phyloP scores from a whole-genome alignment of 371 early-diverging fungal genomes.

The Vittaforma corneae region DNA sequence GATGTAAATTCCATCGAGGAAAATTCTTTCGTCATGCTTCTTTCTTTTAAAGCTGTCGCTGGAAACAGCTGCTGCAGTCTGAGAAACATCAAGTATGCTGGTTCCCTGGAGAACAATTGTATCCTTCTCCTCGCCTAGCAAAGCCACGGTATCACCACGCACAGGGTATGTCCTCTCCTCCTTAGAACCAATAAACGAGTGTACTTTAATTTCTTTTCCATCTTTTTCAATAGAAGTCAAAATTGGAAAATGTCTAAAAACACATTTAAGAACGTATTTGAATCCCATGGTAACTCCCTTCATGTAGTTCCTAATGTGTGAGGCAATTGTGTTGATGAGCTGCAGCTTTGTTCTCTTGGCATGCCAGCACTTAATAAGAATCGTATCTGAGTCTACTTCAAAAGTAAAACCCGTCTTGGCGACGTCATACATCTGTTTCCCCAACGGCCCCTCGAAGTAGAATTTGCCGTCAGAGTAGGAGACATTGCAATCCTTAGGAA shows the following conservation, averaged over 20 bases:
- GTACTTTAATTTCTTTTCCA: constrained; percentile 70
- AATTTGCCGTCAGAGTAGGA: constrained; percentile 45
- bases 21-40: constrained; percentile 95
- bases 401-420: constrained; percentile 84
- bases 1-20: constrained; percentile 78
- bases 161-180: constrained; percentile 73
- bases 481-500: constrained; percentile 58
- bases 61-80: constrained; percentile 77
- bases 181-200: constrained; percentile 98
- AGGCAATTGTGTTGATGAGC: constrained; percentile 87
- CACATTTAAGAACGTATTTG: constrained; percentile 96
- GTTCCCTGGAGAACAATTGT: constrained; percentile 85
- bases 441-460: constrained; percentile 62
- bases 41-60: constrained; percentile 69
- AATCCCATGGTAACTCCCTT: constrained; percentile 94
- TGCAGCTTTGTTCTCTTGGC: constrained; percentile 90
- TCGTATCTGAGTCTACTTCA: constrained; percentile 63
- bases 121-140: constrained; percentile 77
- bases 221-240: constrained; percentile 76
- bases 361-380: constrained; percentile 82
- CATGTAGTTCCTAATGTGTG: constrained; percentile 90
- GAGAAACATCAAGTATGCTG: constrained; percentile 88
- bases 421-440: constrained; percentile 74
- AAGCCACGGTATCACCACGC: constrained; percentile 71
- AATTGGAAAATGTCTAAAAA: constrained; percentile 99